phyloP scores from a whole-genome alignment of 2,329 filamentous ascomycete genomes.

The Cladosporium sp. region DNA sequence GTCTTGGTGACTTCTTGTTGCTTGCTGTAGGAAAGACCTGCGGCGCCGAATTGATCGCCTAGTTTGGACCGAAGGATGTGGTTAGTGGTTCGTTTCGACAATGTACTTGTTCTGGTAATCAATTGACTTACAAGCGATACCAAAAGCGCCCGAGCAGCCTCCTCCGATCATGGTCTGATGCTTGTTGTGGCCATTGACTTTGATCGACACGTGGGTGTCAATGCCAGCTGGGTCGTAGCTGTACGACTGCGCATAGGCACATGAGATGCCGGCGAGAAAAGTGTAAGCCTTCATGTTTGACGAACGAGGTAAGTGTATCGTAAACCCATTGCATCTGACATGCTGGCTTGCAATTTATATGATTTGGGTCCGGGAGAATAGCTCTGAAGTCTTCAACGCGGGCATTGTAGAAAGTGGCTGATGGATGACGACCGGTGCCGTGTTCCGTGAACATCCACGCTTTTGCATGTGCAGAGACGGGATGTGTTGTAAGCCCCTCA shows the following conservation, averaged over 20 bases:
- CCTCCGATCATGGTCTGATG: conserved; percentile 31
- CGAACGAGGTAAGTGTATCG: neutral
- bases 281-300: neutral
- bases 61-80: neutral
- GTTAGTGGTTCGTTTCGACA: neutral
- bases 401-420: neutral
- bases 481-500: neutral
- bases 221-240: conserved; percentile 7
- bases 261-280: neutral
- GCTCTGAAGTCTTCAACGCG: neutral
- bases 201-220: conserved; percentile 17
- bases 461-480: neutral
- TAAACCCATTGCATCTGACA: neutral
- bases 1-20: conserved; percentile 26
- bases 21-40: conserved; percentile 7
- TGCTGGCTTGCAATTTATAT: neutral
- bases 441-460: neutral
- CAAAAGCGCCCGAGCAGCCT: conserved; percentile 31
- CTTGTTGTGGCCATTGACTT: conserved; percentile 25
- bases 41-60: conserved; percentile 2
- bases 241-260: neutral
- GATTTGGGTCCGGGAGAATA: neutral
- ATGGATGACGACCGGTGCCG: neutral
- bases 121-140: conserved; percentile 25
- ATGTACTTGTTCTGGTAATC: neutral